Evolutionary conservation across 371 early-diverging fungal species (phyloP).

Genomic region (Batkoa obscura): DNA sequence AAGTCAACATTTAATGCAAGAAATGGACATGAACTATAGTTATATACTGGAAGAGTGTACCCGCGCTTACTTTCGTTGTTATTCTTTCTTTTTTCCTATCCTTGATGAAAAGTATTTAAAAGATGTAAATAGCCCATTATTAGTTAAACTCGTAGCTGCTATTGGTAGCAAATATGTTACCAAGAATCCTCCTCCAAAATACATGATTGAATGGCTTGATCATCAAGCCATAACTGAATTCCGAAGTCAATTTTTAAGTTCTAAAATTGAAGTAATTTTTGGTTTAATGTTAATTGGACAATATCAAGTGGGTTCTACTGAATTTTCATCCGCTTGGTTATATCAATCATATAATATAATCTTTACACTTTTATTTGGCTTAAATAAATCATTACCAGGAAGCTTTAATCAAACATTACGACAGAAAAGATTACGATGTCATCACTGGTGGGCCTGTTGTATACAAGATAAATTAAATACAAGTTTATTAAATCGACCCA

Average conservation of each 20-base stretch:
- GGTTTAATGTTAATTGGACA: slow-evolving; percentile 1
- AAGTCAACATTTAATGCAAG: neutral
- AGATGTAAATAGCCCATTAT: neutral
- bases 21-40: neutral
- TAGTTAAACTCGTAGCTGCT: neutral
- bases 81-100: neutral
- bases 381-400: neutral
- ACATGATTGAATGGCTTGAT: neutral
- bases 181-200: neutral
- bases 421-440: neutral
- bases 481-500: neutral
- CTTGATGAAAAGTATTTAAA: neutral
- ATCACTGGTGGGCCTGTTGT: slow-evolving; percentile 1
- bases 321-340: neutral
- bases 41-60: slow-evolving; percentile 3
- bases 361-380: neutral
- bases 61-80: neutral
- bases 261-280: neutral
- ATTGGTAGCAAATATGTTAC: slow-evolving; percentile 1
- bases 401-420: neutral
- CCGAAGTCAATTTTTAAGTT: neutral
- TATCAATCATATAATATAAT: neutral
- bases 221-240: neutral
- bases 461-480: slow-evolving; percentile 1
- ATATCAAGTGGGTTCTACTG: neutral